phyloP scores from a whole-genome alignment of 2,329 filamentous ascomycete species.

The Monosporascus sp. region DNA sequence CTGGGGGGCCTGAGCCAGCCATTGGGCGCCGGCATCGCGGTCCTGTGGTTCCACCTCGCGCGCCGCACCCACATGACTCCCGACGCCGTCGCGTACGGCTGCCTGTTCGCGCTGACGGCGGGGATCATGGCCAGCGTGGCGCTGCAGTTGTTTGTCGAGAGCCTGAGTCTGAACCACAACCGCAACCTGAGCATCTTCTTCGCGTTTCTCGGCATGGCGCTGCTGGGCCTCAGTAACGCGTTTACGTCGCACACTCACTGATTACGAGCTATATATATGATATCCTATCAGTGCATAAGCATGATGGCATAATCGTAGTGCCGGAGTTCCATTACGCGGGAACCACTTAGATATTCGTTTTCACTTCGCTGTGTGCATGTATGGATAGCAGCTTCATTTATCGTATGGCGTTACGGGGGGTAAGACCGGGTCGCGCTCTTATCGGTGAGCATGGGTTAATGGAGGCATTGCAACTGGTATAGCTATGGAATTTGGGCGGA shows the following conservation, averaged over 20 bases:
- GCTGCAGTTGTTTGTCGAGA: conserved; percentile 83
- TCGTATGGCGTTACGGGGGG: no score
- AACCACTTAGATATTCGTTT: no score
- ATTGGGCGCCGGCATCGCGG: conserved; percentile 76
- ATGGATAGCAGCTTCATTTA: no score
- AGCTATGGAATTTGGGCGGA: no score
- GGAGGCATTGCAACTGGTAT: no score
- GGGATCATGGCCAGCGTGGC: conserved; percentile 96
- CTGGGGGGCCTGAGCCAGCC: conserved; percentile 86
- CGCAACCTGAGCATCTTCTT: conserved; percentile 72
- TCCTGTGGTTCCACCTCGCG: conserved; percentile 76
- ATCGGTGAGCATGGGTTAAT: no score
- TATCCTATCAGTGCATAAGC: no score
- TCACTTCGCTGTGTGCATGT: no score
- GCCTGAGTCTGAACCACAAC: conserved; percentile 75
- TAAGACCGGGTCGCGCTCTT: no score
- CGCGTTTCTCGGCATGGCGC: conserved; percentile 79
- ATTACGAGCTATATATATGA: conserved; percentile 4
- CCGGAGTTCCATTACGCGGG: no score
- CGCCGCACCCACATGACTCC: conserved; percentile 43
- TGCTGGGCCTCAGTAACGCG: conserved; percentile 80
- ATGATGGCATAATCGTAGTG: no score
- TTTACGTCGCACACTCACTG: conserved; percentile 58
- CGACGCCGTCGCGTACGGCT: conserved; percentile 61
- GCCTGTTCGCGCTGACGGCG: conserved; percentile 82